Evolutionary conservation across 768 basidiomycete species (phyloP).

Genomic region (Russula vinacea): DNA sequence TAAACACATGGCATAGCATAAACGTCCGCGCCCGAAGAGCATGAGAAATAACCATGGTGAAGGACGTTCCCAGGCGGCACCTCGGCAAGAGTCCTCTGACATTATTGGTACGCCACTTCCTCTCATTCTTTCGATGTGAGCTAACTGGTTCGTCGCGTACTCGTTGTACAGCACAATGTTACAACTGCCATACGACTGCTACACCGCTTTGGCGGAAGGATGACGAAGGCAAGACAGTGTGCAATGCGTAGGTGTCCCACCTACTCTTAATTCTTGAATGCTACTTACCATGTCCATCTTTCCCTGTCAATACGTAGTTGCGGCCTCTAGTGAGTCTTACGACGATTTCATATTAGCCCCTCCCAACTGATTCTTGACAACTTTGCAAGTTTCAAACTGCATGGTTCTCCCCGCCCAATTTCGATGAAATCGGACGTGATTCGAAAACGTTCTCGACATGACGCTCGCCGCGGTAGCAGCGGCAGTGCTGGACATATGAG

Average conservation of each 20-base stretch:
- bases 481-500: slow-evolving; percentile 12
- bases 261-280: background rate
- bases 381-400: slow-evolving; percentile 62
- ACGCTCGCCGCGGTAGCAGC: slow-evolving; percentile 56
- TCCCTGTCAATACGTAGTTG: slow-evolving; percentile 47
- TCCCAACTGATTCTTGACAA: slow-evolving; percentile 14
- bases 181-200: slow-evolving; percentile 85
- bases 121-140: background rate
- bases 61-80: slow-evolving; percentile 58
- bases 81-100: slow-evolving; percentile 69
- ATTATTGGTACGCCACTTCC: slow-evolving; percentile 56
- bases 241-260: slow-evolving; percentile 68
- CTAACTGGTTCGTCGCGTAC: background rate
- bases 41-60: slow-evolving; percentile 79
- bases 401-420: slow-evolving; percentile 81
- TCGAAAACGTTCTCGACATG: slow-evolving; percentile 81
- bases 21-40: slow-evolving; percentile 83
- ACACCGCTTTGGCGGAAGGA: slow-evolving; percentile 90
- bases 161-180: slow-evolving; percentile 61
- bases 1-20: slow-evolving; percentile 51
- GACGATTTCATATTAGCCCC: background rate
- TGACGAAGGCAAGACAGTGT: slow-evolving; percentile 87
- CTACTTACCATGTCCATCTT: background rate
- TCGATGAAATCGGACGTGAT: slow-evolving; percentile 92
- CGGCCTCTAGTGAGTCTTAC: slow-evolving; percentile 62